phyloP scores from a whole-genome alignment of 345 rosid genomes.

The Rhizophora apiculata region DNA sequence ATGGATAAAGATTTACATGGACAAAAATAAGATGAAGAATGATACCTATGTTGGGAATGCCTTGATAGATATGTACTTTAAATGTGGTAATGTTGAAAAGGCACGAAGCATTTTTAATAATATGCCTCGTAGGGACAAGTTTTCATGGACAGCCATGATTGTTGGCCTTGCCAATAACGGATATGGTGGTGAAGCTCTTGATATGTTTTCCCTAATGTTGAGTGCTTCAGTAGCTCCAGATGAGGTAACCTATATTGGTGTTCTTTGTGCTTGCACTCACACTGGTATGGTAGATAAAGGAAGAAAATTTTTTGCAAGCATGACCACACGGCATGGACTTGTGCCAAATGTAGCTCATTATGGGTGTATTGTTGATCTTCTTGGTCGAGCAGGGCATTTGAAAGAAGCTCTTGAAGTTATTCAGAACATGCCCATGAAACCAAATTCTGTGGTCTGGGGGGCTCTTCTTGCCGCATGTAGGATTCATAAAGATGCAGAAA shows the following conservation, averaged over 20 bases:
- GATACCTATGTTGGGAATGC: slow-evolving; percentile 21
- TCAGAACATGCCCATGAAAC: slow-evolving; percentile 22
- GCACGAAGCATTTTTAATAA: slow-evolving; percentile 8
- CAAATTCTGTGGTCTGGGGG: slow-evolving; percentile 25
- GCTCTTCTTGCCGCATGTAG: slow-evolving; percentile 26
- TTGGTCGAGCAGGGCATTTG: slow-evolving; percentile 23
- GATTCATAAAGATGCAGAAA: slow-evolving; percentile 21
- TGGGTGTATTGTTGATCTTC: slow-evolving; percentile 27
- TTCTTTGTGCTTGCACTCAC: slow-evolving; percentile 26
- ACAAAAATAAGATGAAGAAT: slow-evolving; percentile 17
- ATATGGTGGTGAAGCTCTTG: slow-evolving; percentile 24
- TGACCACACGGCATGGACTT: slow-evolving; percentile 17
- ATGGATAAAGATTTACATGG: slow-evolving; percentile 25
- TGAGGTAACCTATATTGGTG: slow-evolving; percentile 19
- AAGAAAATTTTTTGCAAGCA: slow-evolving; percentile 15
- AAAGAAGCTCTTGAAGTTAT: slow-evolving; percentile 24
- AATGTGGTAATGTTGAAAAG: slow-evolving; percentile 23
- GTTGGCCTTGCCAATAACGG: slow-evolving; percentile 24
- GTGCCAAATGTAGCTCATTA: slow-evolving; percentile 22
- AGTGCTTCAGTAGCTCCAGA: slow-evolving; percentile 22
- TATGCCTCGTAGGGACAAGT: slow-evolving; percentile 9
- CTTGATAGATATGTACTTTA: slow-evolving; percentile 26
- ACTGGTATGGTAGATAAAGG: slow-evolving; percentile 26
- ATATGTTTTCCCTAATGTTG: slow-evolving; percentile 24
- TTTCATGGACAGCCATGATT: slow-evolving; percentile 26